Conservation (phyloP, 148 eudicot species). For the Fagopyrum tataricum region DNA sequence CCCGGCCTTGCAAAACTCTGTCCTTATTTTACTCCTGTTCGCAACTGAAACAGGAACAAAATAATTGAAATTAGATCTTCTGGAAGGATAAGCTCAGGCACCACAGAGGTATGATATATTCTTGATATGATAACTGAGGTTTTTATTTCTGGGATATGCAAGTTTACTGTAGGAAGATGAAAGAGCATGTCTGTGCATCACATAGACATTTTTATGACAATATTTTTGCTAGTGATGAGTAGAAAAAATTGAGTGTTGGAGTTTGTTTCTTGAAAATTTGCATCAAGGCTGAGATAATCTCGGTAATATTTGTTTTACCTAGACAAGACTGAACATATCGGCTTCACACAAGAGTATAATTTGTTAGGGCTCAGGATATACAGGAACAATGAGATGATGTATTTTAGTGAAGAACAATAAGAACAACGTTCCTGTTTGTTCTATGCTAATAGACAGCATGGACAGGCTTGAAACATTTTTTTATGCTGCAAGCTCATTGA, state of each 20-base stretch:
- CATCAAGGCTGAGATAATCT: background rate
- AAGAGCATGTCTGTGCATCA: background rate
- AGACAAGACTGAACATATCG: background rate
- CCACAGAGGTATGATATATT: constrained; percentile 45
- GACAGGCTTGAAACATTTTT: background rate
- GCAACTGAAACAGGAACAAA: constrained; percentile 40
- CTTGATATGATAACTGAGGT: background rate
- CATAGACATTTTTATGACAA: background rate
- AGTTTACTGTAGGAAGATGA: background rate
- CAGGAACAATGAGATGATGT: too few relatives aligned
- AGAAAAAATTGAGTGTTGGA: background rate
- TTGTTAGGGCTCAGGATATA: too few relatives aligned
- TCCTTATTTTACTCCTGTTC: background rate
- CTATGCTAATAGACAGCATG: background rate
- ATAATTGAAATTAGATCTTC: constrained; percentile 46
- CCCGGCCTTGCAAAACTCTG: background rate
- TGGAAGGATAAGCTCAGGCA: constrained; percentile 58
- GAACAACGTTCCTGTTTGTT: too few relatives aligned
- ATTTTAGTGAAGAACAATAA: too few relatives aligned
- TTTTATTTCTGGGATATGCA: background rate
- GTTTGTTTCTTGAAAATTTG: background rate
- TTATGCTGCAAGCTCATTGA: background rate
- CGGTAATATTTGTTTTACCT: background rate
- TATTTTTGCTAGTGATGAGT: background rate
- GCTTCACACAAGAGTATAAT: background rate